A percentile compares a stretch with the other conserved stretches of the same genome.
These are phyloP conservation scores for Thyridium curvatum DNA, from an alignment of 2,329 filamentous ascomycete genomes.

Conservation along the genomic window DNA sequence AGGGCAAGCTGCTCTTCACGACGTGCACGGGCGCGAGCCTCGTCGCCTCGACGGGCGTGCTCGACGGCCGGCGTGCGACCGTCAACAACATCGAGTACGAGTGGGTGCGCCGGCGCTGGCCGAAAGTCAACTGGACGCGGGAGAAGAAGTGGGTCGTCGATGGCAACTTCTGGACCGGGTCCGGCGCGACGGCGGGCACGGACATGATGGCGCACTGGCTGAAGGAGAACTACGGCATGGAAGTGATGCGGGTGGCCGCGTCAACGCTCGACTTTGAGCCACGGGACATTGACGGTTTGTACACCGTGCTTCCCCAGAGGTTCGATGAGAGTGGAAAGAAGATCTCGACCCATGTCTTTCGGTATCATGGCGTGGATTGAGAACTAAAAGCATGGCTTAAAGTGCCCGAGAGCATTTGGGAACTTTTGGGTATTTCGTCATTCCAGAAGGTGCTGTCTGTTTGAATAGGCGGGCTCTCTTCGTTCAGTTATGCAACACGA, in stretches of 20 bases:
- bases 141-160: conserved; percentile 37
- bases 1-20: conserved; percentile 26
- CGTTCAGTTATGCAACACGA: no score
- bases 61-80: conserved; percentile 36
- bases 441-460: no score
- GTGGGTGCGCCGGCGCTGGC: conserved; percentile 20
- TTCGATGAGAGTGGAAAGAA: conserved; percentile 20
- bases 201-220: conserved; percentile 35
- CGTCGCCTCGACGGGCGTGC: conserved; percentile 23
- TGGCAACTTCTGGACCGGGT: conserved; percentile 38
- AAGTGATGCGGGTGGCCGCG: conserved; percentile 14
- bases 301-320: conserved; percentile 17
- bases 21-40: conserved; percentile 29
- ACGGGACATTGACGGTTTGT: conserved; percentile 21
- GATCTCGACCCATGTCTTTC: conserved; percentile 14
- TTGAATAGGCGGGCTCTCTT: no score
- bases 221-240: conserved; percentile 23
- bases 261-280: conserved; percentile 27
- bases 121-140: conserved; percentile 35
- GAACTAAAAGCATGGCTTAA: no score
- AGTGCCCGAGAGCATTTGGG: no score
- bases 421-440: no score
- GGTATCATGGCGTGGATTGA: not conserved
- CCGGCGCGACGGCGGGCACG: conserved; percentile 37
- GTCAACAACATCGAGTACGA: conserved; percentile 28